Conservation (phyloP, 352 stramenopile genomes). For the Elongisporangium prolatum region DNA sequence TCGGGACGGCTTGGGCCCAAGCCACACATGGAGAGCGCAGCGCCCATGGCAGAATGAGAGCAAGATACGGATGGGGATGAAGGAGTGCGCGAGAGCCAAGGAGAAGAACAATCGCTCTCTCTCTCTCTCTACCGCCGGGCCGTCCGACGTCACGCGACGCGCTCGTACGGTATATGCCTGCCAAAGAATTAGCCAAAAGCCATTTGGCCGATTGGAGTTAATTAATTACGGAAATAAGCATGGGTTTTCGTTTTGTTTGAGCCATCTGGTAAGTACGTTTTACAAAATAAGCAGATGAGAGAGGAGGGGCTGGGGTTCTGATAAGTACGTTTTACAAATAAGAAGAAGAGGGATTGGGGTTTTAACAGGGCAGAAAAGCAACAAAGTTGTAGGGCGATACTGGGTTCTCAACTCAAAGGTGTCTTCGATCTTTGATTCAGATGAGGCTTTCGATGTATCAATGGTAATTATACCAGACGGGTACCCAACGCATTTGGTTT, state of each 20-base stretch:
- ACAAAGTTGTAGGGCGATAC: no score
- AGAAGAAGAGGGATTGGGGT: background rate
- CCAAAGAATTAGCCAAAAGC: background rate
- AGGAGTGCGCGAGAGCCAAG: background rate
- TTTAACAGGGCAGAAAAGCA: background rate
- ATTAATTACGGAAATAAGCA: background rate
- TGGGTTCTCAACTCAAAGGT: no score
- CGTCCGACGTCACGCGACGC: background rate
- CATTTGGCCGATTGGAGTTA: background rate
- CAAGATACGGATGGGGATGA: background rate
- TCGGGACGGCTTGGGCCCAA: constrained; percentile 10
- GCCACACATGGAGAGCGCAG: constrained; percentile 32
- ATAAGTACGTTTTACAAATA: background rate
- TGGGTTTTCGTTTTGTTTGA: background rate
- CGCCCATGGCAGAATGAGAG: constrained; percentile 19
- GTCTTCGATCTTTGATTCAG: no score
- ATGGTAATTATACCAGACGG: no score
- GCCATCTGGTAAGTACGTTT: background rate
- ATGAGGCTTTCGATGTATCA: no score
- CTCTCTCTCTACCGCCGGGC: background rate
- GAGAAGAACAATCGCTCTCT: background rate
- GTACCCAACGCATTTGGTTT: background rate
- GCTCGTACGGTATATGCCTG: background rate
- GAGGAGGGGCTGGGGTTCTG: no score
- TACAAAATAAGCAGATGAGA: no score